phyloP scores from a whole-genome alignment of 768 basidiomycete genomes.

The Tubosaeta sp. region DNA sequence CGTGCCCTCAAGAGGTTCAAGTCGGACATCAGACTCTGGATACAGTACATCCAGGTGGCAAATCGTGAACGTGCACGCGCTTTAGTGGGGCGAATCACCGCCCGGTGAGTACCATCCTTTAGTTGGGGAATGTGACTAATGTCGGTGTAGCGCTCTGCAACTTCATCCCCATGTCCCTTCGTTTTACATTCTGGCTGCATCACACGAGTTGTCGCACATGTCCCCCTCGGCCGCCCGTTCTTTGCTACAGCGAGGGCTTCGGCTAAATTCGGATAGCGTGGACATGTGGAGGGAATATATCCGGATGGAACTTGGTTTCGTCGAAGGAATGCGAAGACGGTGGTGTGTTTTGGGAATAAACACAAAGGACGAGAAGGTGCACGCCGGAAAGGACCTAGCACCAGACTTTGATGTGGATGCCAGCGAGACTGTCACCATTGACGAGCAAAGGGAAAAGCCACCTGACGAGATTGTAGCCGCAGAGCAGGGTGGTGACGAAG shows the following conservation, averaged over 20 bases:
- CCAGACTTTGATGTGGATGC: conserved; percentile 22
- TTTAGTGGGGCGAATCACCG: conserved; percentile 77
- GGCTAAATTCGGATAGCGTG: conserved; percentile 65
- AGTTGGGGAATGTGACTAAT: conserved; percentile 4
- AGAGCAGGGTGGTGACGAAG: conserved; percentile 41
- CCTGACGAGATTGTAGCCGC: conserved; percentile 28
- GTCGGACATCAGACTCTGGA: conserved; percentile 80
- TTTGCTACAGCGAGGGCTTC: conserved; percentile 79
- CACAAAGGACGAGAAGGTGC: conserved; percentile 9
- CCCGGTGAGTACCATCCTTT: conserved; percentile 50
- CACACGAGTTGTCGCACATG: conserved; percentile 71
- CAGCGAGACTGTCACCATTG: conserved; percentile 11
- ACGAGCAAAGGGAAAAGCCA: conserved; percentile 21
- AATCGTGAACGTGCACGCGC: conserved; percentile 75
- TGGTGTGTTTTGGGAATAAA: conserved; percentile 77
- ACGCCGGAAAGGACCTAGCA: conserved; percentile 18
- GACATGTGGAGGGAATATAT: conserved; percentile 90
- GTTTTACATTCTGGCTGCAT: conserved; percentile 81
- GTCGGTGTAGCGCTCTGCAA: conserved; percentile 64
- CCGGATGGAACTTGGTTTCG: conserved; percentile 83
- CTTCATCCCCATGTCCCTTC: conserved; percentile 75
- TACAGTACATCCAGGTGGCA: conserved; percentile 83
- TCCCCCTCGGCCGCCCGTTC: conserved; percentile 79
- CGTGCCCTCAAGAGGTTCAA: conserved; percentile 88
- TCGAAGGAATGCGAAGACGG: conserved; percentile 72